Base-by-base conservation (phyloP, 352 stramenopile species). In the Aphanomyces invadans region DNA sequence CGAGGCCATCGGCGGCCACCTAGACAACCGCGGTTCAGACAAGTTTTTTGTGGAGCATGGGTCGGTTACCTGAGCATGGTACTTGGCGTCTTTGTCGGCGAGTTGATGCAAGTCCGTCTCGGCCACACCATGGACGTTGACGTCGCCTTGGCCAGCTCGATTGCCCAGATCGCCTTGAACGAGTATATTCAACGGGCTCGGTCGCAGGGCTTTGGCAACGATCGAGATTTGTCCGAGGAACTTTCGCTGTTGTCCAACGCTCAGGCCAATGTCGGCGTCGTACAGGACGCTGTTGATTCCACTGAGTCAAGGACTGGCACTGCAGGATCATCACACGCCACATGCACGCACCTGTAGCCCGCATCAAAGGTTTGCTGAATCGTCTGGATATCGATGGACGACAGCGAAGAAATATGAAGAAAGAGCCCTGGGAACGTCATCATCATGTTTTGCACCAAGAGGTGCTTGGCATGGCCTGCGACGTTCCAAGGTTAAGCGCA, bases 381-480 rank as follows among this genome's bases (percentile, higher is more conserved):
- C 19, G 39, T 44, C 25, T 57, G 36, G 17, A 67, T 38, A 9
- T 57, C 28, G 12, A 67, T 67, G 19, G 42, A 4, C 12, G 4
- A 7, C 19, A 70, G 66, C 21, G 73, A 81, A 29, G 86, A 86
- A 33, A 95, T 72, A 21, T 77, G 69, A 33, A 90, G 62, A 49
- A 95, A 95, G 5, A 87, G 69, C 1, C 87, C 87, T 3, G 85
- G 87, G 12, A 95, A 78, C 33, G 73, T 53, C 0, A 29, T 32
- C 21, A 81, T 68, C 0, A 92, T 38, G 2, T 78, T 71, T 0
- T 75, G 56, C 4, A 89, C 38, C 26, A 95, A 74, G 0, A 39
- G 2, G 5, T 31, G 9, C 36, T 73, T 76, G 9, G 83, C 71
- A 33, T 32, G 15, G 15, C 49, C 49, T 57, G 36, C 39, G 21